Evolutionary conservation across 2,329 filamentous ascomycete species (phyloP).

Genomic region (Pyrenophora seminiperda): DNA sequence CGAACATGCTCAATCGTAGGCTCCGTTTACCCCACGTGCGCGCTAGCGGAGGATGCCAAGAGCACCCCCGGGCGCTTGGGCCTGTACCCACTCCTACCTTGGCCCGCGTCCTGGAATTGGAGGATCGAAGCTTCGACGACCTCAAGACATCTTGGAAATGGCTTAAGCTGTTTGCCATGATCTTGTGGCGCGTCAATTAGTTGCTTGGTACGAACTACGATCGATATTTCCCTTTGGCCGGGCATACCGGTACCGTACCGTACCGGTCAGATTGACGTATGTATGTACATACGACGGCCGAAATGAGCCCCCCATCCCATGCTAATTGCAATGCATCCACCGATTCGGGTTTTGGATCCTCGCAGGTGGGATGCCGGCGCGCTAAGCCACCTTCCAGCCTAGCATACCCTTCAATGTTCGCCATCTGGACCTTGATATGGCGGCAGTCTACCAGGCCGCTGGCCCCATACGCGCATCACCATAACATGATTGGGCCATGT

Average conservation of each 20-base stretch:
- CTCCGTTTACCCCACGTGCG: constrained; percentile 6
- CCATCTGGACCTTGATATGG: no score
- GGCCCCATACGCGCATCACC: no score
- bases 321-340: not conserved
- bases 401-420: no score
- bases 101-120: not conserved
- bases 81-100: constrained; percentile 1
- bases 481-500: no score
- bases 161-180: not conserved
- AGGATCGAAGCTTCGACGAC: constrained; percentile 8
- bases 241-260: no score
- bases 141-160: constrained; percentile 1
- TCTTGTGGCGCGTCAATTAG: constrained; percentile 5
- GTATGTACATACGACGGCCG: no score
- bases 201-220: not conserved
- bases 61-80: not conserved
- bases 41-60: constrained; percentile 2
- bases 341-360: not conserved
- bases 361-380: not conserved
- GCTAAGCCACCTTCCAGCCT: no score
- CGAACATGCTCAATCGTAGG: not conserved
- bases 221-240: not conserved
- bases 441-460: no score
- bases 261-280: no score
- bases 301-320: no score